Base-by-base conservation (phyloP, 331 rosid species). In the Malus hybrid region DNA sequence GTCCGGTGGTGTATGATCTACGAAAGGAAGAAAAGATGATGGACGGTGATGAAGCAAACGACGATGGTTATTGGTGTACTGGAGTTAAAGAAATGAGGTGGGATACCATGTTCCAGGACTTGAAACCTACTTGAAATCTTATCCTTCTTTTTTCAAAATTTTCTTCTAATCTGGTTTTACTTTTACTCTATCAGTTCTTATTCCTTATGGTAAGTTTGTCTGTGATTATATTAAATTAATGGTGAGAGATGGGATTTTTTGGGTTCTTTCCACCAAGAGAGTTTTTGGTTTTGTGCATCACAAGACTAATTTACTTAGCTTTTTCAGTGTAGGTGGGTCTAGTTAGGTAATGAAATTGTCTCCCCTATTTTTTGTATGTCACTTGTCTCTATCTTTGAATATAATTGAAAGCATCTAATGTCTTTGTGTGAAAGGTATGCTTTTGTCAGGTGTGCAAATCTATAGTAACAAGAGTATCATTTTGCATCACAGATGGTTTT, bases 41-140 rank as follows among this genome's bases (percentile, higher is more conserved):
- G 1, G 83, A 56, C 8, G 80, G 79, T 63, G 20, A 63, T 63
- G 42, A 63, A 63, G 16, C 20, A 13, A 29, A 63, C 39, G 86
- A 83, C 18, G 88, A 87, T 29, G 88, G 87, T 13, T 89, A 88
- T 48, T 93, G 93, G 93, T 82, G 88, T 5, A 73, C 86, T 67
- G 90, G 91, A 20, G 79, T 86, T 76, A 88, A 91, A 86, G 95
- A 91, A 28, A 81, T 94, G 86, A 92, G 92, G 93, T 94, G 99
- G 99, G 99, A 92, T 84, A 82, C 96, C 22, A 76, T 94, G 99
- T 94, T 94, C 77, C 94, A 87, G 67, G 88, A 94, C 81, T 86
- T 94, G 74, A 91, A 87, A 78, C 99, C 99, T 80, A 93, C 95
- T 11, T 93, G 77, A 86, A 79, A 46, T 7, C 10, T 32, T 10